Percentiles rank a stretch among this genome's conserved stretches.
phyloP scores from a whole-genome alignment of 306 rosid species.

The Begonia loranthoides region DNA sequence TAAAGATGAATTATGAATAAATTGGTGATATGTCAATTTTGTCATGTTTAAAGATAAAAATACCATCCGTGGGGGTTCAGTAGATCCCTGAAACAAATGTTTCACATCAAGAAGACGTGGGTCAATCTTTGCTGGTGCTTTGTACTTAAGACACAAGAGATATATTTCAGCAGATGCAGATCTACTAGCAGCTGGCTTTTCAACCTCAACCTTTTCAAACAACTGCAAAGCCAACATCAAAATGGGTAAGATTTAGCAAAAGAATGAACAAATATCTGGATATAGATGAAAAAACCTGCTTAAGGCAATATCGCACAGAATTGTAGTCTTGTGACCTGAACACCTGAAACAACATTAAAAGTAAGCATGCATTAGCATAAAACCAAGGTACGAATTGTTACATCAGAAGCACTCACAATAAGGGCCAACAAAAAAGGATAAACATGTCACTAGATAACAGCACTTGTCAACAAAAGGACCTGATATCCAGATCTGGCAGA shows the following conservation, averaged over 20 bases:
- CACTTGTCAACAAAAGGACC: no score
- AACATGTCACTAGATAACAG: no score
- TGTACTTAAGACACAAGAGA: slow-evolving; percentile 66
- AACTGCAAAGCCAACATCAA: slow-evolving; percentile 33
- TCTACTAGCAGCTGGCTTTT: slow-evolving; percentile 85
- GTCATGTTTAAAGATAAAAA: slow-evolving; percentile 3
- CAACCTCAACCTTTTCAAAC: slow-evolving; percentile 87
- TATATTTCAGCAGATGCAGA: slow-evolving; percentile 91
- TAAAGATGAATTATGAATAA: slow-evolving; percentile 8
- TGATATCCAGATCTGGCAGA: no score
- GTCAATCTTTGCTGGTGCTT: slow-evolving; percentile 91
- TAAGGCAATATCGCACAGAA: slow-evolving; percentile 59
- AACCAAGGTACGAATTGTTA: not conserved
- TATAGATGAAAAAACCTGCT: slow-evolving; percentile 38
- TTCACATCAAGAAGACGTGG: slow-evolving; percentile 86
- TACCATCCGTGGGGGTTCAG: slow-evolving; percentile 69
- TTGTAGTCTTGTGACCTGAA: slow-evolving; percentile 96
- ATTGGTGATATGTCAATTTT: not conserved
- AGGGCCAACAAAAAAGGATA: not conserved
- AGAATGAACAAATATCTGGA: not conserved
- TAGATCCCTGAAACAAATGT: slow-evolving; percentile 65
- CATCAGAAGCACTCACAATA: not conserved
- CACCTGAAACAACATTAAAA: slow-evolving; percentile 29
- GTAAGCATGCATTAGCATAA: slow-evolving; percentile 3
- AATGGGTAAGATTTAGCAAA: not conserved